These are phyloP conservation scores for Echites panduratus DNA, from an alignment of 257 asterid genomes.

Conservation along the genomic window DNA sequence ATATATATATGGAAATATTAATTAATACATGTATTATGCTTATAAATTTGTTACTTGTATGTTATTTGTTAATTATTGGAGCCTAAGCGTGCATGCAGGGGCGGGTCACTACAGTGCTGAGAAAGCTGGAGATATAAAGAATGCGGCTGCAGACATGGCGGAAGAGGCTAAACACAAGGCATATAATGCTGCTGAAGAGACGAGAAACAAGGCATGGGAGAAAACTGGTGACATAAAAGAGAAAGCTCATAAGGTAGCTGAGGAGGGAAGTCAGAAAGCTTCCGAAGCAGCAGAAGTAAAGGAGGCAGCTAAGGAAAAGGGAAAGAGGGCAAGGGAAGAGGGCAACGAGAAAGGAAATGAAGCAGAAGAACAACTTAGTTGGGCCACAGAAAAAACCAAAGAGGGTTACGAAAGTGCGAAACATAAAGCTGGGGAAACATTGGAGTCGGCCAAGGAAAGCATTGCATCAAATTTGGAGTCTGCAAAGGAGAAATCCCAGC, in stretches of 20 bases:
- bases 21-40: too few species aligned
- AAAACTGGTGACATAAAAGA: constrained; percentile 16
- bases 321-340: constrained; percentile 14
- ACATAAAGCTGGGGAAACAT: constrained; percentile 24
- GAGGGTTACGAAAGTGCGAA: constrained; percentile 30
- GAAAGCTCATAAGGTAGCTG: background rate
- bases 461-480: constrained; percentile 24
- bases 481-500: constrained; percentile 24
- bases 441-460: constrained; percentile 25
- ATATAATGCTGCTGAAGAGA: constrained; percentile 9
- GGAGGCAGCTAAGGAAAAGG: constrained; percentile 1
- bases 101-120: constrained; percentile 3
- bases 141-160: background rate
- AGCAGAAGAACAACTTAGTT: constrained; percentile 16
- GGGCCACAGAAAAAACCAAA: constrained; percentile 35
- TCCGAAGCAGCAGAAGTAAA: constrained; percentile 12
- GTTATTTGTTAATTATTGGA: too few species aligned
- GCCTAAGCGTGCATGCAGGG: background rate
- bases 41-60: too few species aligned
- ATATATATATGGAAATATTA: too few species aligned
- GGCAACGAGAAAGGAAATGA: constrained; percentile 21
- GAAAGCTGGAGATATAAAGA: constrained; percentile 9
- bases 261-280: background rate
- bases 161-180: constrained; percentile 14
- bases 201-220: constrained; percentile 10